Evolutionary conservation across 2,329 filamentous ascomycete species (phyloP), one percentile per base, ranked within the genome.

Genomic region (Diaporthe sp.): DNA sequence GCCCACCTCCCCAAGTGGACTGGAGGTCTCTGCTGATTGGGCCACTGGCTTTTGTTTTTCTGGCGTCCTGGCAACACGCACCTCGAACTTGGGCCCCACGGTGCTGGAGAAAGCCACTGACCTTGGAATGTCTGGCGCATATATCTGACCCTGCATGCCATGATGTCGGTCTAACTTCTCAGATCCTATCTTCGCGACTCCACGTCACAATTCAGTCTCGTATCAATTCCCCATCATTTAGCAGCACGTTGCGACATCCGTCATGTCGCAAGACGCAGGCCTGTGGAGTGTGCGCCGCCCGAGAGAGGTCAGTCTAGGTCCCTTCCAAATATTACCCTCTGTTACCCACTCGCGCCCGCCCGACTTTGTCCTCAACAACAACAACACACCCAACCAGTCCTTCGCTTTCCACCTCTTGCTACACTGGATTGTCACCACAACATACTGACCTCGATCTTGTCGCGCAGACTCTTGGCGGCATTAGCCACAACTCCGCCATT

Each of bases 241-340:
- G 39, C 42, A 63, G 39, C 25, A 58, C 72, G 39, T 72, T 74
- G 68, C 44, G 47, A 60, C 67, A 74, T 47, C 75, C 84, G 88
- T 77, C 82, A 97, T 97, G 95, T 95, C 95, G 86, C 94, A 97
- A 87, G 95, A 97, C 82, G 92, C 92, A 77, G 94, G 94, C 82
- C 88, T 97, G 82, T 98, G 96, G 90, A 98, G 95, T 82, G 95
- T 97, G 83, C 95, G 95, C 85, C 93, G 96, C 82, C 94, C 94
- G 80, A 92, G 96, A 89, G 96, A 98, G 90, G 95, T 97, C 89
- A 84, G 90, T 76, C 25, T 25, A 44, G 63, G 39, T 84, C 78
- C 70, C 34, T 60, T 63, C n/a, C 25, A 74, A 67, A 65, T 63
- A 60, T 55, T 49, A 57, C 58, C 53, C 51, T 67, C 71, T 61